Conservation (phyloP, 2,329 filamentous ascomycete species). For the Scorias spongiosa region DNA sequence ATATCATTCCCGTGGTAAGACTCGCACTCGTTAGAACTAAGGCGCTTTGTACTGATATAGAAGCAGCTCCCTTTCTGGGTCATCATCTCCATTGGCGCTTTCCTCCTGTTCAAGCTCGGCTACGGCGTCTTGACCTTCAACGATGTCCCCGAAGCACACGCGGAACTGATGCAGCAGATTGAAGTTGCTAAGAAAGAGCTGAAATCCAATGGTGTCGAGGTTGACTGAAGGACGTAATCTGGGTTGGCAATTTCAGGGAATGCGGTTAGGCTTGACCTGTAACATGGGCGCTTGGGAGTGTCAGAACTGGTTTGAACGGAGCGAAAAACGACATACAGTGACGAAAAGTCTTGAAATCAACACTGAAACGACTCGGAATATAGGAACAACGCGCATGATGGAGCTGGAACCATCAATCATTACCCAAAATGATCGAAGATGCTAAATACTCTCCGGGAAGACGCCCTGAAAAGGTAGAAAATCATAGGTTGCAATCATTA, state of each 20-base stretch:
- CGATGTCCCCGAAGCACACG: slow-evolving; percentile 80
- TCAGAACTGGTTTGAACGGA: background rate
- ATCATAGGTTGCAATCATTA: too few species aligned
- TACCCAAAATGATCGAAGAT: too few species aligned
- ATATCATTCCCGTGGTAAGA: slow-evolving; percentile 81
- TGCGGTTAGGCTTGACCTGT: background rate
- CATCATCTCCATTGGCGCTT: slow-evolving; percentile 78
- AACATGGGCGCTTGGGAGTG: background rate
- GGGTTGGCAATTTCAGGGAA: background rate
- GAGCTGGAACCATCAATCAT: too few species aligned
- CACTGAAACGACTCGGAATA: too few species aligned
- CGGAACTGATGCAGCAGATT: slow-evolving; percentile 77
- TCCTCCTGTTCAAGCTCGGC: slow-evolving; percentile 81
- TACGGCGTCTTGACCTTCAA: slow-evolving; percentile 92
- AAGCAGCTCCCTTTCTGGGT: slow-evolving; percentile 79
- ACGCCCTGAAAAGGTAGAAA: too few species aligned
- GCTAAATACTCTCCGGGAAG: too few species aligned
- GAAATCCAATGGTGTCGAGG: slow-evolving; percentile 57
- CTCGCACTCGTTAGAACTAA: background rate
- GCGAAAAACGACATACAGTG: background rate
- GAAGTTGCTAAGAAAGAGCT: slow-evolving; percentile 60
- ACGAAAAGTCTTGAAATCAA: too few species aligned
- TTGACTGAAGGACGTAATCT: slow-evolving; percentile 41
- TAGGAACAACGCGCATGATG: too few species aligned
- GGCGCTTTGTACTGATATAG: background rate